phyloP scores from a whole-genome alignment of 202 grass and related monocot genomes.

The Dendrocalamus latiflorus region DNA sequence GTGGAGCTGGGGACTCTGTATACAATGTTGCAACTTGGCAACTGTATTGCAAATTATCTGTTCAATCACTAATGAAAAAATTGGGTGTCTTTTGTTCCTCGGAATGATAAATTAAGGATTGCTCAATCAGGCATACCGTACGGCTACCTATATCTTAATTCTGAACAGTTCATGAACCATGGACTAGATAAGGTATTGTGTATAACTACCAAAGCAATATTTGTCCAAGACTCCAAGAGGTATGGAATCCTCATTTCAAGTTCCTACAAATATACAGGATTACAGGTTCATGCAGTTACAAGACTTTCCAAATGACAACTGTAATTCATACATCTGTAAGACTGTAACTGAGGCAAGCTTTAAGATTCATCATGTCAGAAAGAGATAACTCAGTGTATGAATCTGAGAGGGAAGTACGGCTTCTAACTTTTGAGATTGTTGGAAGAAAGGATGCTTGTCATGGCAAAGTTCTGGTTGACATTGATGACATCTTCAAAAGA shows the following conservation, averaged over 20 bases:
- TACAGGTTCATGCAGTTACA: background rate
- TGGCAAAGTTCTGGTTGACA: background rate
- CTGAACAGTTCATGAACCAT: background rate
- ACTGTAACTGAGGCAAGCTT: background rate
- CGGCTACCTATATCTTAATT: background rate
- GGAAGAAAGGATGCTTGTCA: constrained; percentile 9
- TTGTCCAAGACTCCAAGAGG: background rate
- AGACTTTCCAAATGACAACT: background rate
- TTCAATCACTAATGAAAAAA: background rate
- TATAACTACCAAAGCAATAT: background rate
- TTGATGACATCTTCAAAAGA: constrained; percentile 3
- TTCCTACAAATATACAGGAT: background rate
- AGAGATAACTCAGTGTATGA: background rate
- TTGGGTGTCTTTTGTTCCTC: background rate
- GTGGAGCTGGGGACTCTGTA: background rate
- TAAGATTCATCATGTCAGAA: background rate
- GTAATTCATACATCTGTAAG: background rate
- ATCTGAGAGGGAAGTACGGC: background rate
- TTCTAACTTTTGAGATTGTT: background rate
- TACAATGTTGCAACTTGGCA: constrained; percentile 15
- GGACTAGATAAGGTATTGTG: background rate
- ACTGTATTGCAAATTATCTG: constrained; percentile 2
- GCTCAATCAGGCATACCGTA: background rate
- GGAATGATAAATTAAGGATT: background rate
- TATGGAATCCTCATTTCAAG: background rate